A percentile compares a stretch with the other conserved stretches of the same genome.
Evolutionary conservation across 2,329 filamentous ascomycete species (phyloP).

Genomic region (Orbilia javanica): DNA sequence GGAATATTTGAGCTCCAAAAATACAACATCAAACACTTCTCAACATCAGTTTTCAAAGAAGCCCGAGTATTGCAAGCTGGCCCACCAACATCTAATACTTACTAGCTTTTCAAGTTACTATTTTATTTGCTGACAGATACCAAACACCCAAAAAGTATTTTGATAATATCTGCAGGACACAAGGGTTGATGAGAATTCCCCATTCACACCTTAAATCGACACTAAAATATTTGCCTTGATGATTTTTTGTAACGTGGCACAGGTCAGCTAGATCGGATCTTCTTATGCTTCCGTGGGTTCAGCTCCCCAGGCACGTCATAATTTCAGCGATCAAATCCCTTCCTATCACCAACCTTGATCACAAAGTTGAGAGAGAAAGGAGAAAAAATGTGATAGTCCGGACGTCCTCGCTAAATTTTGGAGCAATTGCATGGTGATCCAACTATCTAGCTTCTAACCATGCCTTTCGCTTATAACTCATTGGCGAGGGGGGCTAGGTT

Average conservation of each 20-base stretch:
- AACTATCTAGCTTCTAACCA: neutral
- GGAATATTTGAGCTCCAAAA: neutral
- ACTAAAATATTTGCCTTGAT: neutral
- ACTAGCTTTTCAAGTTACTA: neutral
- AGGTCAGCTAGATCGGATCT: slow-evolving; percentile 4
- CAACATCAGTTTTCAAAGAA: slow-evolving; percentile 10
- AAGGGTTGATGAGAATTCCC: neutral
- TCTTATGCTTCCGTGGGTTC: neutral
- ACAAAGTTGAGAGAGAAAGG: slow-evolving; percentile 32
- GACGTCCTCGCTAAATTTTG: slow-evolving; percentile 13
- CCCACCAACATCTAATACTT: slow-evolving; percentile 2
- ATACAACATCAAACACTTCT: slow-evolving; percentile 1
- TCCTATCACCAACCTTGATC: slow-evolving; percentile 9
- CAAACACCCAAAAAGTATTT: neutral
- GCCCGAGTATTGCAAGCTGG: neutral
- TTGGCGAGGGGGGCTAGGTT: slow-evolving; percentile 3
- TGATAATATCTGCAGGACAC: neutral
- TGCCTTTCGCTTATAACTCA: slow-evolving; percentile 27
- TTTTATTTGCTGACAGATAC: neutral
- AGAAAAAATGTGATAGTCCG: neutral
- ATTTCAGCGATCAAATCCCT: neutral
- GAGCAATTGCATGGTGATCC: neutral
- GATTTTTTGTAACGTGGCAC: neutral
- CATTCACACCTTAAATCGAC: neutral
- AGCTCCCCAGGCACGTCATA: neutral